These are phyloP conservation scores for Westerdykella sp. DNA, from an alignment of 2,329 filamentous ascomycete species.

Conservation along the genomic window DNA sequence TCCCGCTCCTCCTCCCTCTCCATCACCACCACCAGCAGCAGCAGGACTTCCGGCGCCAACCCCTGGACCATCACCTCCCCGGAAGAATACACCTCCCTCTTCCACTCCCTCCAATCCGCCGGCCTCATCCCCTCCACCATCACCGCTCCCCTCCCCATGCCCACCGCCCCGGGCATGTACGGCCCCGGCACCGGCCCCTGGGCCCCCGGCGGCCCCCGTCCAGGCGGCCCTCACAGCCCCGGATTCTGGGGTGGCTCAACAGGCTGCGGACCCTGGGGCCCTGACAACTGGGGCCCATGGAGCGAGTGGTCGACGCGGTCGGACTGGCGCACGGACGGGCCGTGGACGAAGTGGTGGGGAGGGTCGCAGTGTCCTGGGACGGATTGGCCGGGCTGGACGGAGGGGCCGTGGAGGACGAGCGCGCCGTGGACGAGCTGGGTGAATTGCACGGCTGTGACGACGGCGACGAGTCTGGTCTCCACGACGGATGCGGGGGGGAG, in stretches of 20 bases:
- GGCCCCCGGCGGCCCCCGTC: slow-evolving; percentile 9
- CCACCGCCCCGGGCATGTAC: slow-evolving; percentile 1
- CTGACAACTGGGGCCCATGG: slow-evolving; percentile 23
- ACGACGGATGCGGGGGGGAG: slow-evolving; percentile 14
- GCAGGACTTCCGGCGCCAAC: no score
- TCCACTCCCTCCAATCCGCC: slow-evolving; percentile 4
- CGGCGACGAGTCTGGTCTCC: slow-evolving; percentile 24
- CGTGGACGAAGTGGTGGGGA: slow-evolving; percentile 35
- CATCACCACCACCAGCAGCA: no score
- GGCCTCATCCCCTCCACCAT: slow-evolving; percentile 5
- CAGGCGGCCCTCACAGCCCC: not conserved
- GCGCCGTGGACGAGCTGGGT: slow-evolving; percentile 35
- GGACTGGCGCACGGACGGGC: slow-evolving; percentile 20
- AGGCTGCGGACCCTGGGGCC: slow-evolving; percentile 25
- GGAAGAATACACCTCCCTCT: slow-evolving; percentile 1
- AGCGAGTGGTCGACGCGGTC: slow-evolving; percentile 22
- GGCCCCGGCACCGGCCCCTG: slow-evolving; percentile 6
- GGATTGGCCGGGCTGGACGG: slow-evolving; percentile 36
- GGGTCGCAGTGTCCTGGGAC: slow-evolving; percentile 24
- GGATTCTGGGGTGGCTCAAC: slow-evolving; percentile 7
- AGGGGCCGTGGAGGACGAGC: slow-evolving; percentile 28
- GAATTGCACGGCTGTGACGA: slow-evolving; percentile 29
- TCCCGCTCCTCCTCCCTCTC: not conserved
- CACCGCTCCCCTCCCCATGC: not conserved
- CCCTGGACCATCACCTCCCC: no score